Percentiles rank a stretch among this genome's conserved stretches.
Evolutionary conservation across 179 eudicot species (phyloP).

Genomic region (Nepenthes alata): DNA sequence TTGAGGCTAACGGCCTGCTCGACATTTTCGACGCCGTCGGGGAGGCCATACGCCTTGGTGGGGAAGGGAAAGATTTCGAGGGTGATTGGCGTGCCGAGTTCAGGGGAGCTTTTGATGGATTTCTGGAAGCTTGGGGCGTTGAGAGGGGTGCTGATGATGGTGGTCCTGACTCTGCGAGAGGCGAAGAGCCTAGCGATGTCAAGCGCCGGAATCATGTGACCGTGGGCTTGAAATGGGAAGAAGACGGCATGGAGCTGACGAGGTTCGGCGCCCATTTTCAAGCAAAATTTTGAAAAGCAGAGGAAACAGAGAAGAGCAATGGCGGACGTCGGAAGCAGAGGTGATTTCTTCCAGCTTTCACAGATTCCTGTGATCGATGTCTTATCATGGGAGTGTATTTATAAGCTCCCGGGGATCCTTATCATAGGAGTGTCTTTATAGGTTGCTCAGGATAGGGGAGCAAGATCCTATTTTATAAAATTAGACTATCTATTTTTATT

Average conservation of each 20-base stretch:
- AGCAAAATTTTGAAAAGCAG: no score
- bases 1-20: neutral
- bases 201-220: conserved; percentile 25
- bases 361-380: no score
- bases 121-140: conserved; percentile 11
- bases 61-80: conserved; percentile 15
- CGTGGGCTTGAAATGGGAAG: conserved; percentile 23
- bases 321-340: no score
- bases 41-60: conserved; percentile 9
- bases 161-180: conserved; percentile 13
- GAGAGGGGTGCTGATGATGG: conserved; percentile 25
- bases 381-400: no score
- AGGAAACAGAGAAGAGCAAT: no score
- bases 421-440: no score
- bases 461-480: no score
- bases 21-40: conserved; percentile 14
- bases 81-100: neutral
- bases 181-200: conserved; percentile 26
- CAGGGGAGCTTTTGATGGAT: neutral
- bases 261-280: no score
- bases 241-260: conserved; percentile 16
- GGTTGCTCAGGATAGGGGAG: no score
- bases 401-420: no score
- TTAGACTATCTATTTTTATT: no score
- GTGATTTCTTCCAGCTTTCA: no score